These are phyloP conservation scores for Puccinia novopanici DNA, from an alignment of 1,284 basidiomycete genomes.

Conservation along the genomic window DNA sequence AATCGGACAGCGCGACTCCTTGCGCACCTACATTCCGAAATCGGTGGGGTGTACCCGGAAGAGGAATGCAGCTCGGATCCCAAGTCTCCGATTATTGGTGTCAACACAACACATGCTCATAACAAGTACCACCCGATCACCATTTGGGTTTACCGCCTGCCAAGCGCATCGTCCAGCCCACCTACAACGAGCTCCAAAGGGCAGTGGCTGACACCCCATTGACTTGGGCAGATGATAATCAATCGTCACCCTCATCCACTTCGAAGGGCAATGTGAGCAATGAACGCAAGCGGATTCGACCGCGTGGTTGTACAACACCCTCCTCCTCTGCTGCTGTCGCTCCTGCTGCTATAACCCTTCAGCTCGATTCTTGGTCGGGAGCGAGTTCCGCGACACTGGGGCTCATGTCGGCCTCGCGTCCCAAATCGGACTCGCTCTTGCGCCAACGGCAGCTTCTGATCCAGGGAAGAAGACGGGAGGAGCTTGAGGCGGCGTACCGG, in stretches of 20 bases:
- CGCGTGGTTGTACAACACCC: slow-evolving; percentile 15
- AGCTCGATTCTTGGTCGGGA: slow-evolving; percentile 20
- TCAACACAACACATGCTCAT: neutral
- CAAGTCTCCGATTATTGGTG: neutral
- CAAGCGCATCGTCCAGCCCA: neutral
- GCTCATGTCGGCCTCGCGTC: neutral
- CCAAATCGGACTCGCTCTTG: neutral
- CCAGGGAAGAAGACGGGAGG: neutral
- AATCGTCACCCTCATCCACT: neutral
- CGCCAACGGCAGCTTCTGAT: slow-evolving; percentile 13
- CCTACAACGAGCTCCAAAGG: slow-evolving; percentile 42
- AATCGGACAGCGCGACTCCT: neutral
- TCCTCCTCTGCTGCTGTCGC: neutral
- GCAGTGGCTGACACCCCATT: slow-evolving; percentile 43
- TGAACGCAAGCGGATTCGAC: slow-evolving; percentile 21
- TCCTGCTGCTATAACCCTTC: too few relatives aligned
- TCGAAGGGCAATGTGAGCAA: neutral
- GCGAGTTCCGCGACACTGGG: slow-evolving; percentile 17
- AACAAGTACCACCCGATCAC: neutral
- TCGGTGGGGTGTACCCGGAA: neutral
- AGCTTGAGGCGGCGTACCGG: neutral
- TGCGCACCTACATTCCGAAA: slow-evolving; percentile 28
- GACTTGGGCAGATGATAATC: slow-evolving; percentile 45
- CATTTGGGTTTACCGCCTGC: neutral
- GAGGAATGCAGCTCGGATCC: slow-evolving; percentile 13